Base-by-base conservation (phyloP, 2,329 filamentous ascomycete genomes). In the Aspergillus nomiae region DNA sequence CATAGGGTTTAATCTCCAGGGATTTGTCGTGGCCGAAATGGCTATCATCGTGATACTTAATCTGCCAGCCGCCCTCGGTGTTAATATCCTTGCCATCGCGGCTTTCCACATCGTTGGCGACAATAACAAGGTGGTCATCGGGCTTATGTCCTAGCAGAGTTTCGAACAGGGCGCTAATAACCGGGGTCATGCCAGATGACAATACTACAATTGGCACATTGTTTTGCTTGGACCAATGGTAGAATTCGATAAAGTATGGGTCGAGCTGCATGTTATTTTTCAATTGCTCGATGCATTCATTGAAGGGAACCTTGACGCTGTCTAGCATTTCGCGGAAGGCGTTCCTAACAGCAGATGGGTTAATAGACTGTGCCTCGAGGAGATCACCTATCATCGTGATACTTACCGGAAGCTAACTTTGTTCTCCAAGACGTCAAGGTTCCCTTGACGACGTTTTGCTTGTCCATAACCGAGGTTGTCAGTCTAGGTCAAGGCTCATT, bases 21-120 rank as follows among this genome's bases (percentile, higher is more conserved):
- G 90, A 94, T 86, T 99, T 99, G 84, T 99, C 94, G 76, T 99
- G 95, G n/a, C 95, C 95, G 72, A 96, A 96, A 63, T 89, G 85
- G 74, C 90, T 92, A 65, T 94, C 92, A 76, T 99, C 94, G 73
- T 92, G 93, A 80, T 90, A 99, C 63, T 87, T 83, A 70, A 99
- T 94, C 73, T 90, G 83, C 95, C 95, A 99, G 34, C 93, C 94
- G 21, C 87, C 87, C 74, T 91, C 87, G 57, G 92, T 87, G 70
- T 95, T 90, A 75, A 96, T 90, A 71, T 80, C 84, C 85, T 92
- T 90, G 48, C 87, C 92, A 55, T 80, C 89, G 80, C 76, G 86
- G 74, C 68, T 86, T 63, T 82, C 84, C 11, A 94, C 92, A 68
- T 93, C 83, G 79, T 98, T 99, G 81, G 91, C 92, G 65, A 98